A percentile compares a stretch with the other conserved stretches of the same genome.
phyloP scores from a whole-genome alignment of 2,329 filamentous ascomycete genomes.

The Helotiales sp. region DNA sequence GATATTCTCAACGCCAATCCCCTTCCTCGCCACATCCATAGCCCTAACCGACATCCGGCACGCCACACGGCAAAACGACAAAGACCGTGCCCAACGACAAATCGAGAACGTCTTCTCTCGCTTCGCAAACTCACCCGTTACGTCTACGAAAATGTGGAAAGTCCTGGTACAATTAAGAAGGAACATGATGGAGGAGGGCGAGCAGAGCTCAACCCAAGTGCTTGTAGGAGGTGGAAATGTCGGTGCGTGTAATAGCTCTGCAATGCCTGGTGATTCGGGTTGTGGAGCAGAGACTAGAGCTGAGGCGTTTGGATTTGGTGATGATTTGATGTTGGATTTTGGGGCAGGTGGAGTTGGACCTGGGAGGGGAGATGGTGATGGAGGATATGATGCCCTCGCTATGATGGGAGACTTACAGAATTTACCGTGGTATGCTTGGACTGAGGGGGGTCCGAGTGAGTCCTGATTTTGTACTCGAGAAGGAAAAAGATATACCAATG shows the following conservation, averaged over 20 bases:
- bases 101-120: conserved; percentile 22
- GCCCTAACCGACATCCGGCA: conserved; percentile 20
- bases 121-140: conserved; percentile 14
- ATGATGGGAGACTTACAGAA: neutral
- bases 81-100: conserved; percentile 23
- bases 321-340: conserved; percentile 28
- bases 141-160: conserved; percentile 25
- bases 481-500: neutral
- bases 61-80: conserved; percentile 13
- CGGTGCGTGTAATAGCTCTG: neutral
- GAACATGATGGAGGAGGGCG: conserved; percentile 10
- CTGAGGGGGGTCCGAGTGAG: neutral
- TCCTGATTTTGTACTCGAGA: neutral
- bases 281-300: neutral
- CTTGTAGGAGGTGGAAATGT: neutral
- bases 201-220: neutral
- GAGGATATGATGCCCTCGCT: neutral
- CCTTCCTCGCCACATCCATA: conserved; percentile 32
- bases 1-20: conserved; percentile 28
- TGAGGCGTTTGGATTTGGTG: conserved; percentile 2
- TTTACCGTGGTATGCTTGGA: conserved; percentile 5
- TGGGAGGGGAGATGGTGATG: neutral
- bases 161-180: conserved; percentile 23
- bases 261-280: neutral
- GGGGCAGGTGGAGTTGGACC: neutral